A percentile compares a stretch with the other conserved stretches of the same genome.
Evolutionary conservation across 805 yeast genomes (phyloP).

Genomic region (Ogataea henricii): DNA sequence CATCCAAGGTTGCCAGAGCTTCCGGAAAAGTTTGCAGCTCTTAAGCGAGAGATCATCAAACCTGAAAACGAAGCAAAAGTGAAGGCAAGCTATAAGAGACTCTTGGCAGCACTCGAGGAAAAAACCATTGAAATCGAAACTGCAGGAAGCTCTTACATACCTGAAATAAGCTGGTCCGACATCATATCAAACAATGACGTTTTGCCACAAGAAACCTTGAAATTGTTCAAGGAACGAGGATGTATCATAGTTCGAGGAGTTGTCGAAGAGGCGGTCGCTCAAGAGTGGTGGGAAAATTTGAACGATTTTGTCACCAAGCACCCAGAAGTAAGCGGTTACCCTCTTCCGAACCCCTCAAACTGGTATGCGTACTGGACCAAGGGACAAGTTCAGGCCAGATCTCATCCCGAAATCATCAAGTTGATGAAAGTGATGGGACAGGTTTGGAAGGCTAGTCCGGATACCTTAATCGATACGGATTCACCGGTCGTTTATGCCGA

Average conservation of each 20-base stretch:
- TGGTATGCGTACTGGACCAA: slow-evolving; percentile 43
- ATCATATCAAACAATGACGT: slow-evolving; percentile 16
- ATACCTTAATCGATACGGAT: slow-evolving; percentile 32
- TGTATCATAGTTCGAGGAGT: slow-evolving; percentile 37
- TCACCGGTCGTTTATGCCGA: slow-evolving; percentile 43
- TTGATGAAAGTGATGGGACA: slow-evolving; percentile 26
- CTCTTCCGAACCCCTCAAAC: slow-evolving; percentile 29
- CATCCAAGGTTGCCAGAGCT: slow-evolving; percentile 3
- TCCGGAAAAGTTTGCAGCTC: slow-evolving; percentile 3
- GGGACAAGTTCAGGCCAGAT: slow-evolving; percentile 41
- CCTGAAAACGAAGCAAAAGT: slow-evolving; percentile 33
- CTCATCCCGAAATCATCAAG: slow-evolving; percentile 38
- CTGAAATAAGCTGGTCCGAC: slow-evolving; percentile 27
- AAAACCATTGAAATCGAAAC: slow-evolving; percentile 23
- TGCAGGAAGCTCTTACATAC: slow-evolving; percentile 29
- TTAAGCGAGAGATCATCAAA: slow-evolving; percentile 24
- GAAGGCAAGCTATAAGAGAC: slow-evolving; percentile 34
- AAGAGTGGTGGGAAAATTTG: slow-evolving; percentile 24
- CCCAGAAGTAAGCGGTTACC: slow-evolving; percentile 33
- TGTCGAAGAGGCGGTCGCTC: slow-evolving; percentile 30
- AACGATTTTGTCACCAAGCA: slow-evolving; percentile 29
- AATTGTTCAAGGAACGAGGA: slow-evolving; percentile 26
- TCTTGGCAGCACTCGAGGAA: slow-evolving; percentile 28
- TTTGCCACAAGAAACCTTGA: slow-evolving; percentile 9
- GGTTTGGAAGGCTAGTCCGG: slow-evolving; percentile 23